Conservation (phyloP, 106 monocot species). For the Phalaenopsis aphrodite region DNA sequence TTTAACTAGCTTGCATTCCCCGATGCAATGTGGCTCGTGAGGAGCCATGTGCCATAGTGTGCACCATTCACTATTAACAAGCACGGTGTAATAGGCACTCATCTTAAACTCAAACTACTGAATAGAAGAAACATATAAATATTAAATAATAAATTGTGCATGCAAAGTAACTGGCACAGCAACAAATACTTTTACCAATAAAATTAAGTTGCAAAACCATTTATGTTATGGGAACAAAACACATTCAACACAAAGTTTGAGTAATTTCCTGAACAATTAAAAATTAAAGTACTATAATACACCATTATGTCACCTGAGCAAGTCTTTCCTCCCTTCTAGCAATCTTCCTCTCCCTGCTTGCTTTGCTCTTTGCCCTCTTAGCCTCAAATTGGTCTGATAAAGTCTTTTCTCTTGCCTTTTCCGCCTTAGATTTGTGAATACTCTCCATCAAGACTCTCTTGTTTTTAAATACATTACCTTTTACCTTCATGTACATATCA, state of each 20-base stretch:
- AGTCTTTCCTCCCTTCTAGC: constrained; percentile 43
- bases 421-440: constrained; percentile 51
- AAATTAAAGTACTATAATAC: background rate
- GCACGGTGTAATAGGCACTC: background rate
- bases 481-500: constrained; percentile 51
- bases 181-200: background rate
- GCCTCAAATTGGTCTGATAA: constrained; percentile 47
- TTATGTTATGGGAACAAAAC: background rate
- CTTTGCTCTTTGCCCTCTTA: constrained; percentile 44
- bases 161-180: background rate
- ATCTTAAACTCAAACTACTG: background rate
- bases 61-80: background rate
- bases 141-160: background rate
- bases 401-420: constrained; percentile 46
- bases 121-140: background rate
- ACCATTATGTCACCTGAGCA: constrained; percentile 19
- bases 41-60: background rate
- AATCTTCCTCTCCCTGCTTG: constrained; percentile 46
- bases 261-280: background rate
- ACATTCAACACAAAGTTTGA: background rate
- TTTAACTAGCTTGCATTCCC: background rate
- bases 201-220: background rate
- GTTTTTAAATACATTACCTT: constrained; percentile 50
- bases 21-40: background rate
- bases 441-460: constrained; percentile 54